Evolutionary conservation across 2,329 filamentous ascomycete species (phyloP).

Genomic region (Xylaria sp.): DNA sequence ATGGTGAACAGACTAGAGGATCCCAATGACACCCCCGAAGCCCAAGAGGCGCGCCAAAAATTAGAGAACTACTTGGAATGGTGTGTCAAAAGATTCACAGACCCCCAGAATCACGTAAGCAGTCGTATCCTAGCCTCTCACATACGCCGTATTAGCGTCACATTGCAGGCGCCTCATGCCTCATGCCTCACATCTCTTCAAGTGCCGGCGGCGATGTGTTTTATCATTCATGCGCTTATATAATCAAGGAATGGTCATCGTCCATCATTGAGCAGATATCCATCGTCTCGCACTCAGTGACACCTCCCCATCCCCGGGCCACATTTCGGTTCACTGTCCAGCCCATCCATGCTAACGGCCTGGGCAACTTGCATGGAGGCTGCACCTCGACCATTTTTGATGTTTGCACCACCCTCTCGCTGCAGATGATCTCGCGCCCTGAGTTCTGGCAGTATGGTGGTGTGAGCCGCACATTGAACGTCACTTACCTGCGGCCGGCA

Average conservation of each 20-base stretch:
- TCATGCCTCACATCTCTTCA: neutral
- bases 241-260: conserved; percentile 57
- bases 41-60: conserved; percentile 17
- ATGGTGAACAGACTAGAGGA: conserved; percentile 9
- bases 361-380: conserved; percentile 68
- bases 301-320: conserved; percentile 51
- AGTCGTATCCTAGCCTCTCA: neutral
- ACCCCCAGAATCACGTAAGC: conserved; percentile 33
- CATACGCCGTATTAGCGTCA: neutral
- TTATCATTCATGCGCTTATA: conserved; percentile 6
- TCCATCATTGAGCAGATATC: conserved; percentile 54
- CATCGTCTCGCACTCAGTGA: conserved; percentile 52
- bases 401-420: conserved; percentile 67
- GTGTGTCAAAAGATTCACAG: conserved; percentile 17
- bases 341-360: conserved; percentile 62
- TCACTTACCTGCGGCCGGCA: conserved; percentile 73
- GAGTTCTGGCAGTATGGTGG: conserved; percentile 71
- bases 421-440: conserved; percentile 65
- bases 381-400: conserved; percentile 75
- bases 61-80: conserved; percentile 31
- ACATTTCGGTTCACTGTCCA: conserved; percentile 62
- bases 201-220: too few relatives aligned
- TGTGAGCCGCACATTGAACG: conserved; percentile 71
- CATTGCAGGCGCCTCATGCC: conserved; percentile 1
- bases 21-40: neutral